Evolutionary conservation across 495 filamentous ascomycete genomes (phyloP), one percentile per base, ranked within the genome.

Genomic region (Talaromyces stipitatus): DNA sequence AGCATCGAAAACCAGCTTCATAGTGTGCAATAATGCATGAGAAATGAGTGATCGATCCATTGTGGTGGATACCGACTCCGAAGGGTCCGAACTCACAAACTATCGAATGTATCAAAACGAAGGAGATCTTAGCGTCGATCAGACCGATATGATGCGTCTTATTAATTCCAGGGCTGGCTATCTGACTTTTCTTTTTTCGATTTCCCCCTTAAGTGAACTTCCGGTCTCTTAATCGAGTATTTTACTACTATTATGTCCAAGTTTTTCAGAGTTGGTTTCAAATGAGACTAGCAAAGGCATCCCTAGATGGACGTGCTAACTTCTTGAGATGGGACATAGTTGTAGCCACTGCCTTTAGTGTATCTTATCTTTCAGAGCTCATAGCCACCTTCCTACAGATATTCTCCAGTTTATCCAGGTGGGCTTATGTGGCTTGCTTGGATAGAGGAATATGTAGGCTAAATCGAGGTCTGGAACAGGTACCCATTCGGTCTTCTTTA

Each of bases 71-170:
- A 30, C 27, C n/a, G n/a, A n/a, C n/a, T n/a, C n/a, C n/a, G n/a
- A n/a, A n/a, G n/a, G n/a, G n/a, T 29, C 45, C 45, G 22, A 11
- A 48, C 4, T 48, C 4, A 48, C 48, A 50, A 23, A 51, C 48
- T 51, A 51, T 51, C 24, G 45, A 48, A 51, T 23, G 9, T 18
- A 20, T 51, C 48, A 29, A 20, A 48, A 51, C 12, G 48, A 51
- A 29, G n/a, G 38, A 9, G 54, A 46, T 45, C 20, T 12, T 20
- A 20, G 36, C 36, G 36, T 46, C 54, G 38, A 55, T 55, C 54
- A 26, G 20, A 11, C 4, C 22, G 23, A 55, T 55, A 24, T 55
- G 54, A 55, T 55, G 28, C 20, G 54, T 55, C 33, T 30, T 3
- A 54, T 28, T n/a, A 26, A 52, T n/a, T 36, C 2, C 32, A 16